phyloP scores from a whole-genome alignment of 257 asterid genomes.

The Solanum tarijense region DNA sequence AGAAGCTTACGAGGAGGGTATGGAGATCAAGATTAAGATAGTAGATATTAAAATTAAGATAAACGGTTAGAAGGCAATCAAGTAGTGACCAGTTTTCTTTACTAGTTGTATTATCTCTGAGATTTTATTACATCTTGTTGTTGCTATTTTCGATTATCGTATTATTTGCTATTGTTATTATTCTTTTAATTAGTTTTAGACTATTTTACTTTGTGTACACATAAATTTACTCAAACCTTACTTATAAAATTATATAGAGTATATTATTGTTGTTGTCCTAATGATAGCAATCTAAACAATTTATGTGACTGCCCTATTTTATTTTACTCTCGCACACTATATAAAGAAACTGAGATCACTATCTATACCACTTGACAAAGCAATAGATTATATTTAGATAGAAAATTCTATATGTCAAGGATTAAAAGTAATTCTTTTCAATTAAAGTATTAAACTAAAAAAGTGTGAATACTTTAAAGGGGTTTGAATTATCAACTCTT shows the following conservation, averaged over 20 bases:
- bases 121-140: no score
- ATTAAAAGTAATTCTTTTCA: rapidly evolving
- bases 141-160: not conserved
- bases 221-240: no score
- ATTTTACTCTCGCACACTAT: not conserved
- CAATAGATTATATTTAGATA: not conserved
- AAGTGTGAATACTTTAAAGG: not conserved
- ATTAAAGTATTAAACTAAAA: no score
- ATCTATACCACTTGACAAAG: not conserved
- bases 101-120: not conserved
- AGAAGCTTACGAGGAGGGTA: not conserved
- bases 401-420: not conserved
- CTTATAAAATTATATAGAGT: no score
- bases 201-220: no score
- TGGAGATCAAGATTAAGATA: not conserved
- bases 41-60: not conserved
- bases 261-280: not conserved
- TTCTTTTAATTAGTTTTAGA: no score
- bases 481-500: not conserved
- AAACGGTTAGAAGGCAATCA: not conserved
- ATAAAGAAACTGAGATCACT: not conserved
- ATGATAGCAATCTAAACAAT: not conserved
- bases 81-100: not conserved
- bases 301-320: not conserved
- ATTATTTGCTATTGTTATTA: no score